Evolutionary conservation across 495 filamentous ascomycete genomes (phyloP).

Genomic region (Trypethelium eluteriae): DNA sequence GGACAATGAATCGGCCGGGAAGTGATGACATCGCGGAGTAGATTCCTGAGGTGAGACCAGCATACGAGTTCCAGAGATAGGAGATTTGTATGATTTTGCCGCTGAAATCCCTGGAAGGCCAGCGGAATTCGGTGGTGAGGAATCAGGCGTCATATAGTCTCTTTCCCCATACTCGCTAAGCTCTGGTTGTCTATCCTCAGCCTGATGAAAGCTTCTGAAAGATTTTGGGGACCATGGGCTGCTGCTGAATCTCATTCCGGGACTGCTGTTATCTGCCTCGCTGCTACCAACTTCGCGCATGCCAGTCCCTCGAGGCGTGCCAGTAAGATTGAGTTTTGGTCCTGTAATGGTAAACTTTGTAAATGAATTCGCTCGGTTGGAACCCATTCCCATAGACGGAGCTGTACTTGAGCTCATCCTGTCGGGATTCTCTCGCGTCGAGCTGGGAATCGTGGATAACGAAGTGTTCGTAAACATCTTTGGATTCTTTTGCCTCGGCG

Average conservation of each 20-base stretch:
- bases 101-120: not conserved
- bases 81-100: not conserved
- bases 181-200: not conserved
- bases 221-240: not conserved
- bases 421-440: constrained; percentile 4
- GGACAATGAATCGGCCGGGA: not conserved
- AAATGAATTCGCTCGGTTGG: constrained; percentile 28
- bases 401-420: constrained; percentile 7
- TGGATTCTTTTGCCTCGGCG: not conserved
- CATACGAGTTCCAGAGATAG: not conserved
- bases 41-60: not conserved
- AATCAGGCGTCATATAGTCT: not conserved
- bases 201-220: not conserved
- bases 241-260: constrained; percentile 18
- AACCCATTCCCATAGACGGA: not conserved
- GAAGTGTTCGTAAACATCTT: constrained; percentile 9
- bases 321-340: constrained; percentile 32
- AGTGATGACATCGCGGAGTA: not conserved
- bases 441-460: constrained; percentile 6
- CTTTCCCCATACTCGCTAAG: not conserved
- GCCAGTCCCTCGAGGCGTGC: constrained; percentile 31
- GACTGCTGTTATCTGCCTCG: constrained; percentile 34
- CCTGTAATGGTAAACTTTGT: constrained; percentile 28
- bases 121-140: not conserved
- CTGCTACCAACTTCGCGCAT: constrained; percentile 36